phyloP scores from a whole-genome alignment of 2,329 filamentous ascomycete species.

The Tolypocladium capitatum region DNA sequence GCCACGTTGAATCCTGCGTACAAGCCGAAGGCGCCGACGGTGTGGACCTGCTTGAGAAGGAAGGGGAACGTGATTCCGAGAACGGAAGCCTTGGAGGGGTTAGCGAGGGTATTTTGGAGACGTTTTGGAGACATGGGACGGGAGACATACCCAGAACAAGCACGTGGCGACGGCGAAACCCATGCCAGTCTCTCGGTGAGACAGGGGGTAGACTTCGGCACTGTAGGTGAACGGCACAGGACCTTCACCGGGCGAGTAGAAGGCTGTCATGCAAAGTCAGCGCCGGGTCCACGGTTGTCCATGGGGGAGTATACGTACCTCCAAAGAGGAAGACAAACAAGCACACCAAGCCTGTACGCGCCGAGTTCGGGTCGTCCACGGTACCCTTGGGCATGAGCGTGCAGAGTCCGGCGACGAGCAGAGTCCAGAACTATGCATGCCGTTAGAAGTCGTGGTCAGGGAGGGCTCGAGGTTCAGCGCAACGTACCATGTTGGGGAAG shows the following conservation, averaged over 20 bases:
- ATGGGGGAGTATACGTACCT: constrained; percentile 11
- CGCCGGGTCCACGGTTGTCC: no score
- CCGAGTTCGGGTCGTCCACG: constrained; percentile 12
- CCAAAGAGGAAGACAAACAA: constrained; percentile 53
- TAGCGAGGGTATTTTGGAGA: not conserved
- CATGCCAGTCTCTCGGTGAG: constrained; percentile 52
- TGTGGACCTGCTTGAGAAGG: constrained; percentile 23
- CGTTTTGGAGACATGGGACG: not conserved
- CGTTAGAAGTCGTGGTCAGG: not conserved
- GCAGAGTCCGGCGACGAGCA: constrained; percentile 29
- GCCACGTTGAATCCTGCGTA: constrained; percentile 44
- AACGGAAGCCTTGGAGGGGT: constrained; percentile 21
- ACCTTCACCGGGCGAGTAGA: constrained; percentile 53
- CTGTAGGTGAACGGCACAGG: constrained; percentile 49
- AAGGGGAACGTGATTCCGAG: constrained; percentile 38
- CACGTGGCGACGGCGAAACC: constrained; percentile 48
- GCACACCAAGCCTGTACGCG: constrained; percentile 40
- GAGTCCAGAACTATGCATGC: constrained; percentile 30
- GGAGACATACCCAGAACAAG: constrained; percentile 29
- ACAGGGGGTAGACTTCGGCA: constrained; percentile 51
- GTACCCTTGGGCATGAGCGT: constrained; percentile 20
- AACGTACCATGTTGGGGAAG: constrained; percentile 49
- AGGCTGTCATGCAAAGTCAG: constrained; percentile 18
- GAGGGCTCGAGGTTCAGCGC: not conserved
- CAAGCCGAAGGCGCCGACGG: constrained; percentile 29